A percentile compares a stretch with the other conserved stretches of the same genome.
Evolutionary conservation across 2,329 filamentous ascomycete species (phyloP).

Genomic region (Diaporthe sp.): DNA sequence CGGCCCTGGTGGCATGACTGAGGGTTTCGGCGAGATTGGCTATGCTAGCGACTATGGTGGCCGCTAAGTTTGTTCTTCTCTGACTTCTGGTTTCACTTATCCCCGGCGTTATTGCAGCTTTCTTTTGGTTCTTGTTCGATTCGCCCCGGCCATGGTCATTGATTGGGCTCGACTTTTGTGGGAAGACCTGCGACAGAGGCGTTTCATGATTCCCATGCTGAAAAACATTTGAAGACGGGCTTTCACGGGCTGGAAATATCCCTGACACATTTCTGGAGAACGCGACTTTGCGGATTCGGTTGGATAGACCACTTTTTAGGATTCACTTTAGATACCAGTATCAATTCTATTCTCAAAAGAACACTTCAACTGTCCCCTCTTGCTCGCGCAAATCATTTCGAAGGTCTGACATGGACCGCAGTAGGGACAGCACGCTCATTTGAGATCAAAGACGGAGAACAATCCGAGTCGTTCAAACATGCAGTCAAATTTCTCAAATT

Average conservation of each 20-base stretch:
- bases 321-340: constrained; percentile 30
- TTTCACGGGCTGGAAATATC: constrained; percentile 27
- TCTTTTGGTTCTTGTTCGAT: not conserved
- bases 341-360: constrained; percentile 17
- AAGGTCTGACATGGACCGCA: not conserved
- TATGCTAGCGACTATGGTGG: constrained; percentile 67
- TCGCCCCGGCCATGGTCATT: constrained; percentile 8
- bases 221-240: constrained; percentile 13
- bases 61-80: constrained; percentile 44
- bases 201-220: constrained; percentile 32
- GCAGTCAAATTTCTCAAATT: not conserved
- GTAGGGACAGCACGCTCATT: not conserved
- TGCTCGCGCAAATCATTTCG: not conserved
- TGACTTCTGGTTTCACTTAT: not conserved
- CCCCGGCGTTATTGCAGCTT: constrained; percentile 1
- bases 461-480: not conserved
- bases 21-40: constrained; percentile 67
- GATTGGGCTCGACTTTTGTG: not conserved
- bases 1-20: constrained; percentile 67
- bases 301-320: constrained; percentile 26
- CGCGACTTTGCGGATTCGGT: constrained; percentile 15
- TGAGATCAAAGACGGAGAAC: not conserved
- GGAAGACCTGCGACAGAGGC: constrained; percentile 1
- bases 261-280: constrained; percentile 25
- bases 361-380: not conserved